These are phyloP conservation scores for Curvularia verruculosa DNA, from an alignment of 2,329 filamentous ascomycete species.

Conservation along the genomic window DNA sequence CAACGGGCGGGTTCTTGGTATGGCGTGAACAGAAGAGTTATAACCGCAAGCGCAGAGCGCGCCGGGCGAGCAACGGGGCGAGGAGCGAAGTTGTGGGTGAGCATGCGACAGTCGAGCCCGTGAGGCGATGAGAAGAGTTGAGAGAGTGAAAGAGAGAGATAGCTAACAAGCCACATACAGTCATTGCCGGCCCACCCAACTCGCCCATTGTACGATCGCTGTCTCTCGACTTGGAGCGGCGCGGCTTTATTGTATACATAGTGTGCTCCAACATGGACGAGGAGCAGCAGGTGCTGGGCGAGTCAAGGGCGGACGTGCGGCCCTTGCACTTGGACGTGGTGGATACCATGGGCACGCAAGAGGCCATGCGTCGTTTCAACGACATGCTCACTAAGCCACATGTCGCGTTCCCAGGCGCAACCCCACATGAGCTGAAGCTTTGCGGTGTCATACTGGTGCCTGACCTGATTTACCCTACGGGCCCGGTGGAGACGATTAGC, in stretches of 20 bases:
- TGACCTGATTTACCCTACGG: slow-evolving; percentile 76
- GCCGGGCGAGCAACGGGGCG: slow-evolving; percentile 79
- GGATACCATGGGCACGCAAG: slow-evolving; percentile 71
- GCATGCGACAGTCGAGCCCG: slow-evolving; percentile 1
- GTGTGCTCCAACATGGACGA: slow-evolving; percentile 86
- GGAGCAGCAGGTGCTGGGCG: slow-evolving; percentile 75
- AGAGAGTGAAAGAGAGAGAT: not conserved
- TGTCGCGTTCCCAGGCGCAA: slow-evolving; percentile 75
- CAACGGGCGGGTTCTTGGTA: slow-evolving; percentile 65
- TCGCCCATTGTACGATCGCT: slow-evolving; percentile 84
- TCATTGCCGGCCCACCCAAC: slow-evolving; percentile 85
- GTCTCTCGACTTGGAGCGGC: slow-evolving; percentile 82
- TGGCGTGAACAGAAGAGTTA: slow-evolving; percentile 66
- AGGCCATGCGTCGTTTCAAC: slow-evolving; percentile 74
- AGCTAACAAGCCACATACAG: slow-evolving; percentile 56
- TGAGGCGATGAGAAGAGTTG: no score
- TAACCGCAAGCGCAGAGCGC: slow-evolving; percentile 73
- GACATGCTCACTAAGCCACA: slow-evolving; percentile 75
- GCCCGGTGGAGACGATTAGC: slow-evolving; percentile 83
- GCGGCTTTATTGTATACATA: slow-evolving; percentile 92
- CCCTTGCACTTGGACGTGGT: slow-evolving; percentile 83
- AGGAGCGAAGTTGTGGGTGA: slow-evolving; percentile 77
- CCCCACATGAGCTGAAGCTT: slow-evolving; percentile 75
- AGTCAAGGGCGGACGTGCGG: slow-evolving; percentile 81
- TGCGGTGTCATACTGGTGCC: slow-evolving; percentile 84